phyloP scores from a whole-genome alignment of 208 protist genomes.

The Trypanosoma congolense region DNA sequence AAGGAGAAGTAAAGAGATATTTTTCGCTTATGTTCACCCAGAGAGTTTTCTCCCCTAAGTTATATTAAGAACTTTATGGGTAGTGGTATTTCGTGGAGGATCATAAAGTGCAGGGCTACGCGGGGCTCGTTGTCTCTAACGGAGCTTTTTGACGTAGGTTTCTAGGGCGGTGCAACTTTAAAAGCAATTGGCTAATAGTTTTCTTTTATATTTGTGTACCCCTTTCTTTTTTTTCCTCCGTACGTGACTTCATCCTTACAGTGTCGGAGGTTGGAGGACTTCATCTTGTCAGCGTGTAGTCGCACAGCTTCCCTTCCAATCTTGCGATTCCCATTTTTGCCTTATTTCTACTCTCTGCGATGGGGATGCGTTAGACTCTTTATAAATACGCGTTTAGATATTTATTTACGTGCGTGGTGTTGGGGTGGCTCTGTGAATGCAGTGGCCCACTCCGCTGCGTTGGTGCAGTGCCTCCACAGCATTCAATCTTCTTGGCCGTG shows the following conservation, averaged over 20 bases:
- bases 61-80: too few species aligned
- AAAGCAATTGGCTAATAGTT: conserved; percentile 4
- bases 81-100: too few species aligned
- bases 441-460: neutral
- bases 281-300: conserved; percentile 14
- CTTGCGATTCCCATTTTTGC: conserved; percentile 2
- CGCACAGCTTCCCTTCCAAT: neutral
- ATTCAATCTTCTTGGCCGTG: conserved; percentile 20
- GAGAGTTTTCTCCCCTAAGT: too few species aligned
- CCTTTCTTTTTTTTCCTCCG: conserved; percentile 1
- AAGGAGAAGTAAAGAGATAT: too few species aligned
- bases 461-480: conserved; percentile 3
- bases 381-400: too few species aligned
- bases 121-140: too few species aligned
- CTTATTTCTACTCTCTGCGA: neutral
- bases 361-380: too few species aligned
- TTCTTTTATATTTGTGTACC: conserved; percentile 11
- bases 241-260: conserved; percentile 1
- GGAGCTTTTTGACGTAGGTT: too few species aligned
- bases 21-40: too few species aligned
- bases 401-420: too few species aligned
- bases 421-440: conserved; percentile 4
- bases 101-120: too few species aligned
- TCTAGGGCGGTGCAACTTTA: neutral
- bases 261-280: too few species aligned